phyloP scores from a whole-genome alignment of 176 grass and related monocot genomes.

The Chrysopogon serrulatus region DNA sequence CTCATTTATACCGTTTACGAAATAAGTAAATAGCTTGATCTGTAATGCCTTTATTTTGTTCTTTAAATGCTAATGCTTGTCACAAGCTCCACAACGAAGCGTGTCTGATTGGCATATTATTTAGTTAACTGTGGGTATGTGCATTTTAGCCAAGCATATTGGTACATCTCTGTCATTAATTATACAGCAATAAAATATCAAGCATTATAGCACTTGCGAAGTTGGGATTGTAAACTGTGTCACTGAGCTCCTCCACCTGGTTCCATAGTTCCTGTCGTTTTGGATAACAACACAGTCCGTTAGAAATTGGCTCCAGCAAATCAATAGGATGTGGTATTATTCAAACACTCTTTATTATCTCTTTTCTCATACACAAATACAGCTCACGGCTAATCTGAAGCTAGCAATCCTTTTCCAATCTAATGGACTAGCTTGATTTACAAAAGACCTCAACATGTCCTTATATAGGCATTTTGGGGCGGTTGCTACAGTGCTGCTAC shows the following conservation, averaged over 20 bases:
- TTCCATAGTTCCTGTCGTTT: neutral
- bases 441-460: too few species aligned
- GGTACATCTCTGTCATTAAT: neutral
- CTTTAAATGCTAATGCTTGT: neutral
- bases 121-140: constrained; percentile 6
- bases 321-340: too few species aligned
- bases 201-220: neutral
- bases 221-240: neutral
- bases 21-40: neutral
- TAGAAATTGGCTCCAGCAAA: too few species aligned
- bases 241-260: neutral
- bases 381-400: too few species aligned
- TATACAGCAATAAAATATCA: neutral
- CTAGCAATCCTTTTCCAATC: too few species aligned
- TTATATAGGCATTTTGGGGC: too few species aligned
- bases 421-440: too few species aligned
- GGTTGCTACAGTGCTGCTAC: too few species aligned
- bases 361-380: too few species aligned
- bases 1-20: neutral
- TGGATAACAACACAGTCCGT: neutral
- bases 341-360: too few species aligned
- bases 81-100: neutral
- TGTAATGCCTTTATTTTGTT: neutral
- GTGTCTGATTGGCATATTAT: neutral
- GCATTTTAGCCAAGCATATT: constrained; percentile 5